These are phyloP conservation scores for Cladosporium sp. DNA, from an alignment of 2,329 filamentous ascomycete genomes.

Conservation along the genomic window DNA sequence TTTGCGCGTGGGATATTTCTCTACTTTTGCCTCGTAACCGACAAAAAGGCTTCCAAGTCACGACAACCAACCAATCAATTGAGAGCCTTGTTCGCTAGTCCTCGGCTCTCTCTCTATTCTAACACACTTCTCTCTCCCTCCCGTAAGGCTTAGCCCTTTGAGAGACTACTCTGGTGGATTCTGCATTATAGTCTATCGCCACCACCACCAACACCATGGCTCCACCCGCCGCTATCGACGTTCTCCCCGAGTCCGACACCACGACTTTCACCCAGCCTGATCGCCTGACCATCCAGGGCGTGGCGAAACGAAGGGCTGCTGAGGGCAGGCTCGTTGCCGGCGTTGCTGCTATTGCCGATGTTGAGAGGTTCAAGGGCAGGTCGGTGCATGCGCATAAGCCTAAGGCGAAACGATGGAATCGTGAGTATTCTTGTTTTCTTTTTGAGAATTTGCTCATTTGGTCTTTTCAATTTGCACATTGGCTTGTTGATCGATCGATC, in stretches of 20 bases:
- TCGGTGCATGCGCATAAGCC: conserved; percentile 62
- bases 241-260: conserved; percentile 45
- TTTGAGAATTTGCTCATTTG: background rate
- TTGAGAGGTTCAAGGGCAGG: conserved; percentile 74
- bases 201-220: too few species aligned
- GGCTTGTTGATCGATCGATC: conserved; percentile 3
- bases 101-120: too few species aligned
- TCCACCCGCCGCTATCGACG: conserved; percentile 36
- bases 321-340: conserved; percentile 70
- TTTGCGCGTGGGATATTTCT: conserved; percentile 9
- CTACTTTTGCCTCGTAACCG: background rate
- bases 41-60: background rate
- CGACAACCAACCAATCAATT: background rate
- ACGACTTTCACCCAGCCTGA: conserved; percentile 42
- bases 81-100: background rate
- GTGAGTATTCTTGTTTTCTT: conserved; percentile 55
- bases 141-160: background rate
- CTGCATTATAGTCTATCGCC: background rate
- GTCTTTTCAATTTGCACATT: too few species aligned
- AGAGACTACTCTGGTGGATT: background rate
- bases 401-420: conserved; percentile 77
- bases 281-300: conserved; percentile 60
- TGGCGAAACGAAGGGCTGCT: conserved; percentile 64
- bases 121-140: background rate
- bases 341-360: conserved; percentile 71